Percentiles rank a stretch among this genome's conserved stretches.
Evolutionary conservation across 1,284 basidiomycete genomes (phyloP).

Genomic region (Tausonia pullulans): DNA sequence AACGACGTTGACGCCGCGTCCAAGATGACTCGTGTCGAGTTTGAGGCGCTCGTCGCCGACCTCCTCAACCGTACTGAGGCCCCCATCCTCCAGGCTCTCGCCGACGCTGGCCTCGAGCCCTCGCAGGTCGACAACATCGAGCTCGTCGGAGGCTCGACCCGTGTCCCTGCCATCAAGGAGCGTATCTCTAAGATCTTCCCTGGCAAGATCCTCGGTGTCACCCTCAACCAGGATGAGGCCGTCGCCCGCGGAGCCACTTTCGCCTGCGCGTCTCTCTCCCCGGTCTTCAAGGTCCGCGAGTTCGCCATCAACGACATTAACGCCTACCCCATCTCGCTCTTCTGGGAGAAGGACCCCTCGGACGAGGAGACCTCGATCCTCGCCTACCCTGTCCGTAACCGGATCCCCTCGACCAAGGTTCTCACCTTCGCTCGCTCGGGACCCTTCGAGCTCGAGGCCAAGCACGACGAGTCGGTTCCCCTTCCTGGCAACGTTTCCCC

Average conservation of each 20-base stretch:
- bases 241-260: slow-evolving; percentile 87
- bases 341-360: slow-evolving; percentile 54
- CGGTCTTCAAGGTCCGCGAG: slow-evolving; percentile 88
- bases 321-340: slow-evolving; percentile 73
- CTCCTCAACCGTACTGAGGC: slow-evolving; percentile 46
- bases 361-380: slow-evolving; percentile 80
- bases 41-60: slow-evolving; percentile 47
- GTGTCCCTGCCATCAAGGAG: slow-evolving; percentile 56
- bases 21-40: slow-evolving; percentile 47
- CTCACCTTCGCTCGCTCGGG: slow-evolving; percentile 86
- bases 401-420: slow-evolving; percentile 80
- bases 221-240: slow-evolving; percentile 92
- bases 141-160: slow-evolving; percentile 56
- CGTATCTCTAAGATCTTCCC: slow-evolving; percentile 52
- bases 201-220: slow-evolving; percentile 64
- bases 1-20: slow-evolving; percentile 67
- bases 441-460: slow-evolving; percentile 72
- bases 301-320: slow-evolving; percentile 76
- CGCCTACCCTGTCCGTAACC: slow-evolving; percentile 73
- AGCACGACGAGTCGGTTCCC: slow-evolving; percentile 55
- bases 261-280: slow-evolving; percentile 84
- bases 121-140: slow-evolving; percentile 56
- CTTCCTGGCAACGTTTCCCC: slow-evolving; percentile 72
- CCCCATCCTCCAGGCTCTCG: slow-evolving; percentile 48
- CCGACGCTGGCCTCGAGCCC: slow-evolving; percentile 46